phyloP scores from a whole-genome alignment of 2,329 filamentous ascomycete genomes.

The Diplodia seriata region DNA sequence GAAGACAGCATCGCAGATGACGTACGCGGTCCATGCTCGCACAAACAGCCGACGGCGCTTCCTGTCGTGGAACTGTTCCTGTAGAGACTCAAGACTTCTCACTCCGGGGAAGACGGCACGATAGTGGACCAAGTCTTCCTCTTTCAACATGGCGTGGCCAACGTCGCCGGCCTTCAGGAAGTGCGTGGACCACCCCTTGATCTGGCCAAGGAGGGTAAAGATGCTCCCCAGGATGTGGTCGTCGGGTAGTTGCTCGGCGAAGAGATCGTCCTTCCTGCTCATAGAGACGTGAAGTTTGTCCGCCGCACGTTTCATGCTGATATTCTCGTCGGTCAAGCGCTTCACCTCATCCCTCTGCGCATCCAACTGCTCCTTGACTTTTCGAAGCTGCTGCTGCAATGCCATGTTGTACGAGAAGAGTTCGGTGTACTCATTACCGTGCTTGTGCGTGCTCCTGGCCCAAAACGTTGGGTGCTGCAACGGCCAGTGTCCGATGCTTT shows the following conservation, averaged over 20 bases:
- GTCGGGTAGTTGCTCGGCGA: not conserved
- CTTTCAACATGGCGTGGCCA: not conserved
- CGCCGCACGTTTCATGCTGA: not conserved
- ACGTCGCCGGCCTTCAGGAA: not conserved
- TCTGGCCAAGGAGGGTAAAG: not conserved
- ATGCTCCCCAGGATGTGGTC: not conserved
- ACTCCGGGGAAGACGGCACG: not conserved
- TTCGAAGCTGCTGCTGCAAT: not conserved
- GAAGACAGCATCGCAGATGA: not conserved
- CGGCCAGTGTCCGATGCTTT: no score
- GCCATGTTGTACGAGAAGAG: not conserved
- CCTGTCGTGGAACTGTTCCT: not conserved
- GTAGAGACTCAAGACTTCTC: not conserved
- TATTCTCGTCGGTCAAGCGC: not conserved
- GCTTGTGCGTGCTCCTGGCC: no score
- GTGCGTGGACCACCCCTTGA: not conserved
- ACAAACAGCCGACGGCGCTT: not conserved
- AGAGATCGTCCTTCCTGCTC: not conserved
- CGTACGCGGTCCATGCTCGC: not conserved
- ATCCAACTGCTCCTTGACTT: not conserved
- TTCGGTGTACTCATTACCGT: no score
- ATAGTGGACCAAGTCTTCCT: not conserved
- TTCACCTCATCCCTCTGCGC: not conserved
- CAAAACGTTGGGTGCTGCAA: no score
- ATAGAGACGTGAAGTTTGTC: not conserved